phyloP scores from a whole-genome alignment of 192 early-diverging fungal genomes.

The Gigaspora rosea region DNA sequence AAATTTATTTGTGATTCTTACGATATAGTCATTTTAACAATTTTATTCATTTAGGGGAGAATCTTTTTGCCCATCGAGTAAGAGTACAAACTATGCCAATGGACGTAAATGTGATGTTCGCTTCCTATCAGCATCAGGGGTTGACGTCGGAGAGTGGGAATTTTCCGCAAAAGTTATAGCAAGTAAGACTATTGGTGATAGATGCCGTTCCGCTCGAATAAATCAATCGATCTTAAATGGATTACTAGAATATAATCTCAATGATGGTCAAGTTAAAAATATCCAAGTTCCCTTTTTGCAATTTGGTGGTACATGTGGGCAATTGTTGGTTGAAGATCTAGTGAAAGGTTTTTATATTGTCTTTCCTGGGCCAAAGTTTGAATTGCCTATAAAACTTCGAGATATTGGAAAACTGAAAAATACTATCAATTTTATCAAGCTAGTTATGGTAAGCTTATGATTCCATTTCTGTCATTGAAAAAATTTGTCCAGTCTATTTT shows the following conservation, averaged over 20 bases:
- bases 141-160: constrained; percentile 31
- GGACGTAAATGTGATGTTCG: constrained; percentile 24
- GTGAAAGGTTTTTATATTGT: constrained; percentile 26
- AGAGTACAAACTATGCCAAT: not conserved
- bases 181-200: constrained; percentile 9
- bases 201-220: constrained; percentile 1
- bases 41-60: constrained; percentile 24
- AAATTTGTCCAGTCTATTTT: too few relatives aligned
- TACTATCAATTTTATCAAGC: constrained; percentile 2
- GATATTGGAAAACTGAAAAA: constrained; percentile 17
- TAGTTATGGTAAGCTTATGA: constrained; percentile 25
- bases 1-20: too few relatives aligned
- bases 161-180: constrained; percentile 16
- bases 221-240: constrained; percentile 35
- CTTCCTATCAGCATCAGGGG: constrained; percentile 25
- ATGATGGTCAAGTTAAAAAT: constrained; percentile 26
- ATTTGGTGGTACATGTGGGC: constrained; percentile 28
- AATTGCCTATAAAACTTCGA: constrained; percentile 18
- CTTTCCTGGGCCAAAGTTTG: constrained; percentile 31
- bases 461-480: constrained; percentile 22
- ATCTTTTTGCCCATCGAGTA: constrained; percentile 28
- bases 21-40: too few relatives aligned
- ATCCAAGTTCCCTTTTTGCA: constrained; percentile 33
- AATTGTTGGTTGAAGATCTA: constrained; percentile 31
- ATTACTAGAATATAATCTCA: constrained; percentile 26